Evolutionary conservation across 148 eudicot species (phyloP), one percentile per base, ranked within the genome.

Genomic region (Fagopyrum homotropicum): DNA sequence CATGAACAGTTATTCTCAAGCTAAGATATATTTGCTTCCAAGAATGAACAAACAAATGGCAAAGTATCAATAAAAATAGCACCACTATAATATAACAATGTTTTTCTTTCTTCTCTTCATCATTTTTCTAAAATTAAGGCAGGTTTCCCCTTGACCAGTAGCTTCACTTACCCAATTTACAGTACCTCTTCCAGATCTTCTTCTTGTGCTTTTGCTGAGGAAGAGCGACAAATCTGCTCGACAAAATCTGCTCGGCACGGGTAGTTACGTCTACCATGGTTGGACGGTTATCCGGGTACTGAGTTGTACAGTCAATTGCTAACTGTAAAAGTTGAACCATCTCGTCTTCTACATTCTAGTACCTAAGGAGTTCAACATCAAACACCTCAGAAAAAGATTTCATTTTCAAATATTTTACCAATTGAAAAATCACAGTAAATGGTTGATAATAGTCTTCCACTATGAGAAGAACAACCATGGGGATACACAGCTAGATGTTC

Each of bases 271-370:
- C 88, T 0, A 54, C 64, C 90, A 94, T 94, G 6, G 86, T 78
- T 44, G 98, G 98, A 14, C 98, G 91, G 29, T 82, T 87, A 69
- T 94, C 98, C 1, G 98, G 98, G 79, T 91, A 88, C 79, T 88
- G 95, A 10, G 88, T 91, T 1, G 88, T 81, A 75, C 98, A 94
- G 48, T 94, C 96, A 0, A 94, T 76, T 5, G 96, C 98, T 0
- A 94, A 85, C 81, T 94, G 97, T 63, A 94, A 75, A 10, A 91
- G 87, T 85, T 86, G 83, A 63, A 94, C 97, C 98, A 94, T 91
- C 57, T 94, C 98, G 73, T 92, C 96, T 78, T 90, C 98, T 0
- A 89, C 93, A 45, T 79, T 90, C 73, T 92, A 90, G 64, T 92
- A 91, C 63, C 98, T 50, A 1, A 94, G 90, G 19, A 94, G 96